Evolutionary conservation across 176 grass and related monocot species (phyloP), one percentile per base, ranked within the genome.

Genomic region (Musa itinerans): DNA sequence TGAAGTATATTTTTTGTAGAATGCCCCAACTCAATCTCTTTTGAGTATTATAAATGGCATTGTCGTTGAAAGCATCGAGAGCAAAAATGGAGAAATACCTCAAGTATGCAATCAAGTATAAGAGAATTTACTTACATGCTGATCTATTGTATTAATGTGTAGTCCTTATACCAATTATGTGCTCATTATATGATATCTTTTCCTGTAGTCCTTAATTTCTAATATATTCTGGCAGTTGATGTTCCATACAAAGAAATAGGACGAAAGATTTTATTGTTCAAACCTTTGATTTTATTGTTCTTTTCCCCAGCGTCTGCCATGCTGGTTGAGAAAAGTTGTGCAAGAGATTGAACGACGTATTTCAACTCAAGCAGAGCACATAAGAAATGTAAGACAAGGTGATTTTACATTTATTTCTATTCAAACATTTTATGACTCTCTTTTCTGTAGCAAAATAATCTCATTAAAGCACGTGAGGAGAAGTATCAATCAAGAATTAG

Each of bases 401-500:
- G 53, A 66, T 80, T 57, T 63, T 70, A 63, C 58, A 64, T 57
- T 65, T 73, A 43, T 70, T 71, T 84, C 25, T 74, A 62, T 19
- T 2, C 22, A 76, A 2, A 24, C 53, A 26, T 65, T 71, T 83
- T 53, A 24, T 83, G 63, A 71, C 57, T 22, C 76, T 65, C 81
- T 29, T 74, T 24, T 80, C 62, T 90, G 58, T 82, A 91, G 89
- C 89, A 91, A 91, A 87, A 91, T 71, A 91, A 87, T 80, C 79
- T 85, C 74, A 91, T 85, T 63, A 91, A 86, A 85, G 80, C 85
- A 82, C 89, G 89, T 67, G 89, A 91, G 80, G 89, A 91, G 72
- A 91, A 91, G 79, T 91, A 90, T 70, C 86, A 85, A 85, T 90
- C 85, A 83, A 90, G 88, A 73, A 90, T 90, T 76, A 85, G 68